phyloP scores from a whole-genome alignment of 805 yeast species.

The Maudiozyma serrabonitensis region DNA sequence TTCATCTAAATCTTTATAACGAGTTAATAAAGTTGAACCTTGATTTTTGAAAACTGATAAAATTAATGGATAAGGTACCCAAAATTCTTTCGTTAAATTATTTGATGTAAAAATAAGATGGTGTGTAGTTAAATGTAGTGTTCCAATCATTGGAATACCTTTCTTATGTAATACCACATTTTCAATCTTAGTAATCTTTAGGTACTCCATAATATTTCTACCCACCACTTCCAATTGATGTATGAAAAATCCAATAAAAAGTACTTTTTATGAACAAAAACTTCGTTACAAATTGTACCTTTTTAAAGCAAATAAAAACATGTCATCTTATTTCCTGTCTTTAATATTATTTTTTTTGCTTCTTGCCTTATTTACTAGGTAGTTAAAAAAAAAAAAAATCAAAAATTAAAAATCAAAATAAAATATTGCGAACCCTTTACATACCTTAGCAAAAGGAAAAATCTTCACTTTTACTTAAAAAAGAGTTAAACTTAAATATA shows the following conservation, averaged over 20 bases:
- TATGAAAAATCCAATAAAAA: no score
- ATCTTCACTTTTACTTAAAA: background rate
- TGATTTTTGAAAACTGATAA: constrained; percentile 46
- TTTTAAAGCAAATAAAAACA: no score
- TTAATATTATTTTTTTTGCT: no score
- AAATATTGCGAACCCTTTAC: no score
- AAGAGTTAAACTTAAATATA: background rate
- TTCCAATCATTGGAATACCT: constrained; percentile 47
- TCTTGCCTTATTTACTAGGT: no score
- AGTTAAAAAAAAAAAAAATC: no score
- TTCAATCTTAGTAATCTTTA: constrained; percentile 44
- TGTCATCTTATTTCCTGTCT: no score
- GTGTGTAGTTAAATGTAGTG: constrained; percentile 63
- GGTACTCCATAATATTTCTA: constrained; percentile 39
- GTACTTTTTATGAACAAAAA: no score
- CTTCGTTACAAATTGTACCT: no score
- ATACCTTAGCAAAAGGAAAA: no score
- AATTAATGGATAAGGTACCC: constrained; percentile 88
- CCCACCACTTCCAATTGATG: no score
- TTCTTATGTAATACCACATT: constrained; percentile 48
- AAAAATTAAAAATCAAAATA: no score
- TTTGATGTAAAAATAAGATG: constrained; percentile 51
- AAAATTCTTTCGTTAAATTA: constrained; percentile 48
- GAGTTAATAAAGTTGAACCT: constrained; percentile 39
- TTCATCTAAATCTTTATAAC: constrained; percentile 7